Base-by-base conservation (phyloP, 164 flowering plant species). In the Magnolia changhungtana region DNA sequence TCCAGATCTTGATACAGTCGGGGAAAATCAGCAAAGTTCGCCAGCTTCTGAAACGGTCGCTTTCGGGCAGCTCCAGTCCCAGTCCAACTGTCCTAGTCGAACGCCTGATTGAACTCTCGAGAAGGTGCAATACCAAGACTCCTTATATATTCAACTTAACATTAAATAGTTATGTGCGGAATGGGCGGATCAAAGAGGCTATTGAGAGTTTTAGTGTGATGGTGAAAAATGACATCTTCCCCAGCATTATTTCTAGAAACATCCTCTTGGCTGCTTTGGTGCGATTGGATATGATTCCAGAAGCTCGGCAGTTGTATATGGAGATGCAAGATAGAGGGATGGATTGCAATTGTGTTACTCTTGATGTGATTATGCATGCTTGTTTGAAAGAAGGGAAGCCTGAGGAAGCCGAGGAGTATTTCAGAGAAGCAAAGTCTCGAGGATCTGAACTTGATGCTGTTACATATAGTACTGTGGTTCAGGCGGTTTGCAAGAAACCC, bases 371-470 rank as follows among this genome's bases (percentile, higher is more conserved):
- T 80, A 88, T 92, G 89, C 82, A 80, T 23, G 88, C 85, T 4
- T 87, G 86, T 78, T 75, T 91, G 83, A 86, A 82, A 78, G 88
- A 88, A 71, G 88, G 84, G 75, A 88, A 79, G 75, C 73, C 78
- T 50, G 84, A 83, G 51, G 89, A 88, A 77, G 95, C 91, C 1
- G 84, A 74, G 72, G 74, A 81, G 67, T 85, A 45, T 50, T 91
- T 92, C 80, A 50, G 58, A 58, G 81, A 84, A 71, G 91, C 92
- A 24, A 88, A 80, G 81, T 80, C 27, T 45, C 79, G 77, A 66
- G 95, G 90, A n/a, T 21, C 85, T 21, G 72, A 82, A 74, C 81
- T 88, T 61, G 90, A 90, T 82, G 72, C 74, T 0, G 74, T 45
- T 0, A 70, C 76, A 1, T 89, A 91, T 83, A 69, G 77, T 72